These are phyloP conservation scores for Allium cepa DNA, from an alignment of 106 monocot species.

Conservation along the genomic window DNA sequence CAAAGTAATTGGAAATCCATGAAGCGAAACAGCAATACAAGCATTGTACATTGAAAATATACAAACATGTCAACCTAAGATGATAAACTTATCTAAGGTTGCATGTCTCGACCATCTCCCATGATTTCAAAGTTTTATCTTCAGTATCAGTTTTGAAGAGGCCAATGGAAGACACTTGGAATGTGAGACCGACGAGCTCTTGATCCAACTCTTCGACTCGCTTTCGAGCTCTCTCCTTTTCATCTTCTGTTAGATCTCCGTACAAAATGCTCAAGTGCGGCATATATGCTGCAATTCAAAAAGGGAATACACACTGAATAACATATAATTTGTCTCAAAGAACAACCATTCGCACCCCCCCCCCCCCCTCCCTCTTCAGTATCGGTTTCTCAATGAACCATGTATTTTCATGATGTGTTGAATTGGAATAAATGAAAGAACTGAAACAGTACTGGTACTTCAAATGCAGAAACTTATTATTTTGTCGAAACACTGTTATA, in stretches of 20 bases:
- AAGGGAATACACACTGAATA: no score
- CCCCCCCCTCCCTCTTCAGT: no score
- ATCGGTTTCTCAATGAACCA: not conserved
- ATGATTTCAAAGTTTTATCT: conserved; percentile 64
- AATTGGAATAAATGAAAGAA: no score
- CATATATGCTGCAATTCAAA: conserved; percentile 61
- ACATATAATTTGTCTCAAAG: no score
- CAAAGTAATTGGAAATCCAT: no score
- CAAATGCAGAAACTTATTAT: no score
- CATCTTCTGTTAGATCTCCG: conserved; percentile 47
- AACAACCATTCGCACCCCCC: no score
- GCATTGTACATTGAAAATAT: not conserved
- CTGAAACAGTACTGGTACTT: no score
- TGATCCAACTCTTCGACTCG: conserved; percentile 39
- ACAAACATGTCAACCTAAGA: no score
- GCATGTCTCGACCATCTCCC: conserved; percentile 50
- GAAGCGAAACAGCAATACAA: not conserved
- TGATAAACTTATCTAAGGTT: conserved; percentile 9
- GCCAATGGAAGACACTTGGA: conserved; percentile 35
- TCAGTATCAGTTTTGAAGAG: conserved; percentile 56
- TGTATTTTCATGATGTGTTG: no score
- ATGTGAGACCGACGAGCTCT: conserved; percentile 30
- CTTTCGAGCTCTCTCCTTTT: conserved; percentile 50
- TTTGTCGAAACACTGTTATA: no score
- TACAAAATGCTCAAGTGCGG: conserved; percentile 66